A percentile compares a stretch with the other conserved stretches of the same genome.
Evolutionary conservation across 2,329 filamentous ascomycete genomes (phyloP).

Genomic region (Botrytis aclada): DNA sequence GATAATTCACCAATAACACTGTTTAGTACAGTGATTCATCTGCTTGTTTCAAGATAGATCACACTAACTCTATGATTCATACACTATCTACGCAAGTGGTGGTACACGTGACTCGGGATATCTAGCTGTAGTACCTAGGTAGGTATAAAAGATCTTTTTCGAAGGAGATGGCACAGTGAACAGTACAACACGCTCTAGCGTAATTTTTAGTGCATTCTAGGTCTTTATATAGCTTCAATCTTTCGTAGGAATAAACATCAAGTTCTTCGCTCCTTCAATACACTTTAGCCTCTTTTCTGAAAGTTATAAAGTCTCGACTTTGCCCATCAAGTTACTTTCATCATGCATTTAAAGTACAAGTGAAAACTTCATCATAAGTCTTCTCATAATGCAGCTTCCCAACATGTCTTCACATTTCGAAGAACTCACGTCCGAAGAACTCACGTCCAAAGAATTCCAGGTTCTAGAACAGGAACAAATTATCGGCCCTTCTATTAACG

Average conservation of each 20-base stretch:
- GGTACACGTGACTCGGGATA: no score
- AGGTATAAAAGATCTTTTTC: neutral
- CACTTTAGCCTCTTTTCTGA: no score
- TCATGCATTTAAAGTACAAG: neutral
- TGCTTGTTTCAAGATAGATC: no score
- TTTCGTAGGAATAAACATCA: no score
- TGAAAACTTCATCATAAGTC: neutral
- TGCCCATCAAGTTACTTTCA: neutral
- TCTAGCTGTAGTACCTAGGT: fast-evolving
- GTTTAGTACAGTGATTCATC: no score
- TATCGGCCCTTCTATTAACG: neutral
- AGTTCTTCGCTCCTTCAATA: no score
- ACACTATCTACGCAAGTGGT: neutral
- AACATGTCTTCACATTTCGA: neutral
- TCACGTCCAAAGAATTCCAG: neutral
- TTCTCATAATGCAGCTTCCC: neutral
- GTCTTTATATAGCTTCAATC: no score
- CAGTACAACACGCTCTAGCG: no score
- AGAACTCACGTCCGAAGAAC: neutral
- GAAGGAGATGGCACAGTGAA: no score
- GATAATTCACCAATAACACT: no score
- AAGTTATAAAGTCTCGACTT: neutral
- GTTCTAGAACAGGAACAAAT: neutral
- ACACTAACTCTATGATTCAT: neutral
- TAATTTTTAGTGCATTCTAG: no score